phyloP scores from a whole-genome alignment of 1,284 basidiomycete species.

The Entoloma clypeatum region DNA sequence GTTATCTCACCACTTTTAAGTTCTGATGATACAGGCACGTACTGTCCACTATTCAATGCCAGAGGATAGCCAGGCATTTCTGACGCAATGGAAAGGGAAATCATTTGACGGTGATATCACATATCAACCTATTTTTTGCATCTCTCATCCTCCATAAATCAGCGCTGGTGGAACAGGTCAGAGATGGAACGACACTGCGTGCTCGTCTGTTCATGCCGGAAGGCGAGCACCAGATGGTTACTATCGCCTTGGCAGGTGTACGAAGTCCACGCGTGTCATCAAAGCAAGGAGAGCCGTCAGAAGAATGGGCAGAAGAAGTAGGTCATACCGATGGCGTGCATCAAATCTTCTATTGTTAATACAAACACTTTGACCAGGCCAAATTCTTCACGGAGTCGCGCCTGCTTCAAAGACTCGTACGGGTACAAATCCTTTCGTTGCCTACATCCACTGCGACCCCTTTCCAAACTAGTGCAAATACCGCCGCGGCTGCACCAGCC shows the following conservation, averaged over 20 bases:
- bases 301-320: conserved; percentile 85
- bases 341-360: too few relatives aligned
- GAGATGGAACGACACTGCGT: conserved; percentile 90
- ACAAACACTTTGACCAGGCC: conserved; percentile 68
- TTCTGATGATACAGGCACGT: conserved; percentile 51
- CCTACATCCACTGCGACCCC: conserved; percentile 81
- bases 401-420: conserved; percentile 85
- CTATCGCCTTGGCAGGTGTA: conserved; percentile 83
- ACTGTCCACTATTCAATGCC: conserved; percentile 87
- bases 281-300: conserved; percentile 74
- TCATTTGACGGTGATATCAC: conserved; percentile 67
- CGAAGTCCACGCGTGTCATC: conserved; percentile 72
- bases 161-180: conserved; percentile 93
- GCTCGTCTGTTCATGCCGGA: conserved; percentile 86
- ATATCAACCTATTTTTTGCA: conserved; percentile 7
- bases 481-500: conserved; percentile 60
- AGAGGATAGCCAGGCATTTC: conserved; percentile 82
- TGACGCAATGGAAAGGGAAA: conserved; percentile 89
- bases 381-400: conserved; percentile 94
- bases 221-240: conserved; percentile 84
- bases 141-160: conserved; percentile 7
- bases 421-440: conserved; percentile 84
- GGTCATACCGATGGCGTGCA: too few relatives aligned
- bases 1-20: neutral
- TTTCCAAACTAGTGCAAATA: conserved; percentile 66